Evolutionary conservation across 2,329 filamentous ascomycete genomes (phyloP).

Genomic region (Pseudogymnoascus sp.): DNA sequence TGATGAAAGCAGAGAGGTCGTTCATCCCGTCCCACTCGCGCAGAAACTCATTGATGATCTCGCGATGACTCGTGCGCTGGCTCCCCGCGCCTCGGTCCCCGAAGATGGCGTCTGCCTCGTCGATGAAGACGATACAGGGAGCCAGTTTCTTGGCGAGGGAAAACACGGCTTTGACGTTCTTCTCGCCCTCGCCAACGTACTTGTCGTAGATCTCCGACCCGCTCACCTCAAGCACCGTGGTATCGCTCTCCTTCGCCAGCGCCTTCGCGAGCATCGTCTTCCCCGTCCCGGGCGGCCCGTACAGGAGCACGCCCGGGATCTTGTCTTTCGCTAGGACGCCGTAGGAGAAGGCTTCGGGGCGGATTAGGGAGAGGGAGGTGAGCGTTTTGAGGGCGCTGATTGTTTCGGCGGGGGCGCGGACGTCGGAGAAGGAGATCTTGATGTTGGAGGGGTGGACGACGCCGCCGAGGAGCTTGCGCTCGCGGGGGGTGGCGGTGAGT

Average conservation of each 20-base stretch:
- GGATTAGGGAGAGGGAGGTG: conserved; percentile 76
- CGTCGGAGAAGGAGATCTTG: conserved; percentile 77
- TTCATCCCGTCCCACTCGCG: conserved; percentile 92
- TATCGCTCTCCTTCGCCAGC: conserved; percentile 60
- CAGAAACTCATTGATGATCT: conserved; percentile 93
- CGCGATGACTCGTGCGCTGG: conserved; percentile 66
- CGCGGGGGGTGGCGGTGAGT: conserved; percentile 63
- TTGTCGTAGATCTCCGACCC: conserved; percentile 92
- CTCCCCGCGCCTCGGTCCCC: conserved; percentile 63
- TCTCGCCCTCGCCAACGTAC: conserved; percentile 93
- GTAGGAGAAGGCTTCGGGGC: conserved; percentile 93
- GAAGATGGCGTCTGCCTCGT: conserved; percentile 91
- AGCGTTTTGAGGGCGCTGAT: conserved; percentile 82
- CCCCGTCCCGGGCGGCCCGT: conserved; percentile 77
- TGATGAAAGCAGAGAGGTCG: conserved; percentile 82
- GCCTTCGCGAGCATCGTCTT: conserved; percentile 66
- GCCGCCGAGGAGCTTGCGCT: conserved; percentile 73
- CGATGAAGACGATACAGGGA: conserved; percentile 91
- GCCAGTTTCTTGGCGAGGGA: conserved; percentile 82
- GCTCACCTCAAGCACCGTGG: conserved; percentile 76
- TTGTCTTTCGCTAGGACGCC: conserved; percentile 86
- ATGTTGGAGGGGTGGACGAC: conserved; percentile 78
- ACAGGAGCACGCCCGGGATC: conserved; percentile 81
- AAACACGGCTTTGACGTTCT: conserved; percentile 90
- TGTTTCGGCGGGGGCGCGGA: conserved; percentile 75